Base-by-base conservation (phyloP, 1,139 yeast species). In the Taiozyma sp. region DNA sequence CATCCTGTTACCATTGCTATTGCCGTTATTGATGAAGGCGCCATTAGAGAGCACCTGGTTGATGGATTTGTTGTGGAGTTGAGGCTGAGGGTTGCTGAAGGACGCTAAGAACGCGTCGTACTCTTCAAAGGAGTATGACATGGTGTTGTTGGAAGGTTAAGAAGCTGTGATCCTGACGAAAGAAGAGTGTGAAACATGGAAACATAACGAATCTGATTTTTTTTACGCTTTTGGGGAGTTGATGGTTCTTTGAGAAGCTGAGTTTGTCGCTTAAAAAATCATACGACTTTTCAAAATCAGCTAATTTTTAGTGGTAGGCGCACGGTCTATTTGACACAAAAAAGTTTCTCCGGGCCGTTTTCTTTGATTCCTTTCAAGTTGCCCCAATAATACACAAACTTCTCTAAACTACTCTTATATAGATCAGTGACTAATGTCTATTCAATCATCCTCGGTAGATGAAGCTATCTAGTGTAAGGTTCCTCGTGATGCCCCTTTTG, bases 101-200 rank as follows among this genome's bases (percentile, higher is more conserved):
- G 65, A 59, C 14, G 64, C 61, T 19, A 64, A 49, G 43, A 64
- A 61, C 35, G 63, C 60, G 44, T 63, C 68, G 53, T 64, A 63
- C 52, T 64, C 66, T 30, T 64, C 66, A 45, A 63, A 62, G 1
- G 62, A 56, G 53, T 61, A 62, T 1, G 62, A 37, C 62, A 59
- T 61, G 26, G 29, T 24, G 24, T 29, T n/a, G 7, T 21, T 10
- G 13, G 13, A 28, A 10, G 30, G 35, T 14, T 6, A 3, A 6
- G 7, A 9, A 6, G 35, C 35, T 32, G 35, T 6, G 9, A 32
- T 6, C 19, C 6, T 6, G 10, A 11, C 34, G 4, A 6, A n/a
- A 32, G 16, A 6, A 32, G 16, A n/a, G 35, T 14, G 26, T 24
- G 35, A 32, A 32, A 32, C 8, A 6, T 32, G 19, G 14, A 32